phyloP scores from a whole-genome alignment of 805 yeast genomes.

The Schwanniomyces pseudopolymorphus region DNA sequence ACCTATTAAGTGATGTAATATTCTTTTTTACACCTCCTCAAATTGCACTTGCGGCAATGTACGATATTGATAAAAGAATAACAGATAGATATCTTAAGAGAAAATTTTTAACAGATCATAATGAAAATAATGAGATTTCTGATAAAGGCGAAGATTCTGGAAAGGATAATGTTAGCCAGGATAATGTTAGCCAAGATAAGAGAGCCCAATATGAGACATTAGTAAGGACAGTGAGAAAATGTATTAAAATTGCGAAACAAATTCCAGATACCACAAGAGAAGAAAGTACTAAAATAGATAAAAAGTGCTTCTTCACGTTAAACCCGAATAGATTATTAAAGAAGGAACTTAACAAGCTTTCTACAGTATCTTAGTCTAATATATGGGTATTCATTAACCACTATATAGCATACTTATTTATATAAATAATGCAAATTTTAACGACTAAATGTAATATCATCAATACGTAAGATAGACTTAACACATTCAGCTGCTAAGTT shows the following conservation, averaged over 20 bases:
- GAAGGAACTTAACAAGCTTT: slow-evolving; percentile 34
- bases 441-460: slow-evolving; percentile 87
- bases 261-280: slow-evolving; percentile 52
- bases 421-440: slow-evolving; percentile 5
- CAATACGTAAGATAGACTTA: slow-evolving; percentile 92
- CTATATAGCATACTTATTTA: neutral
- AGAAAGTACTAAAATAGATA: slow-evolving; percentile 61
- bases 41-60: slow-evolving; percentile 84
- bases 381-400: slow-evolving; percentile 5
- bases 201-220: slow-evolving; percentile 43
- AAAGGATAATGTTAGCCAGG: slow-evolving; percentile 10
- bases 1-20: slow-evolving; percentile 66
- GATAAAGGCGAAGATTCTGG: slow-evolving; percentile 12
- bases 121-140: slow-evolving; percentile 13
- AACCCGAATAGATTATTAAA: slow-evolving; percentile 57
- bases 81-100: slow-evolving; percentile 65
- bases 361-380: neutral
- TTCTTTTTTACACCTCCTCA: slow-evolving; percentile 92
- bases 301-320: slow-evolving; percentile 60
- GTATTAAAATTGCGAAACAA: slow-evolving; percentile 47
- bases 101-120: slow-evolving; percentile 46
- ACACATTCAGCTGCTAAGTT: slow-evolving; percentile 95
- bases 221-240: slow-evolving; percentile 45
- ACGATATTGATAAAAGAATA: slow-evolving; percentile 61
- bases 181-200: slow-evolving; percentile 6